Evolutionary conservation across 371 early-diverging fungal genomes (phyloP), one percentile per base, ranked within the genome.

Genomic region (Circinella umbellata): DNA sequence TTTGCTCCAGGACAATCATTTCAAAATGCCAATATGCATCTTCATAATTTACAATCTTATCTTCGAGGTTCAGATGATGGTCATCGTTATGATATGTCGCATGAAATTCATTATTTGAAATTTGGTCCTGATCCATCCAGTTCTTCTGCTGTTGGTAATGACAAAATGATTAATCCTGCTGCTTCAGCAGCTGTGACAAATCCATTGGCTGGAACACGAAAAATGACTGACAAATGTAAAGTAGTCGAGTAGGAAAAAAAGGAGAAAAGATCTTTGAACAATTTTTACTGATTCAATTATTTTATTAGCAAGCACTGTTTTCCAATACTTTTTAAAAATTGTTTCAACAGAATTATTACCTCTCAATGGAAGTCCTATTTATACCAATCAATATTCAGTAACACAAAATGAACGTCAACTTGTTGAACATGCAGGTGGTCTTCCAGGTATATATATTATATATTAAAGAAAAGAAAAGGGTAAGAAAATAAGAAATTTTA

Each of bases 351-450:
- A 94, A 46, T 81, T 93, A 74, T 61, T 79, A 13, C 95, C 87
- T 73, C 73, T 91, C 48, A 86, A 89, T 79, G 90, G 91, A 34
- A 75, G 79, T 1, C 80, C 81, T 9, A 76, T 93, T 13, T 77
- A 83, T 66, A 96, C 98, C 10, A 97, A 99, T 76, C 97, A 98
- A 80, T 98, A 93, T 74, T 94, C 97, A 18, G 95, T 93, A 4
- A 99, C 96, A 1, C 93, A 96, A 77, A 92, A 94, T 79, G 89
- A 91, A 73, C 79, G 84, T 64, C 68, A 61, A 66, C 46, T 77
- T 34, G 72, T 63, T 15, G 78, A 78, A n/a, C 65, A 76, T 3
- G 37, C 68, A 10, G 71, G 63, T 27, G 84, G 84, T 5, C 71
- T 89, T 60, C 88, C 91, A 73, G 89, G 89, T 87, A 85, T 10